Evolutionary conservation across 2,329 filamentous ascomycete species (phyloP), one percentile per base, ranked within the genome.

Genomic region (Aspergillus aculeatinus): DNA sequence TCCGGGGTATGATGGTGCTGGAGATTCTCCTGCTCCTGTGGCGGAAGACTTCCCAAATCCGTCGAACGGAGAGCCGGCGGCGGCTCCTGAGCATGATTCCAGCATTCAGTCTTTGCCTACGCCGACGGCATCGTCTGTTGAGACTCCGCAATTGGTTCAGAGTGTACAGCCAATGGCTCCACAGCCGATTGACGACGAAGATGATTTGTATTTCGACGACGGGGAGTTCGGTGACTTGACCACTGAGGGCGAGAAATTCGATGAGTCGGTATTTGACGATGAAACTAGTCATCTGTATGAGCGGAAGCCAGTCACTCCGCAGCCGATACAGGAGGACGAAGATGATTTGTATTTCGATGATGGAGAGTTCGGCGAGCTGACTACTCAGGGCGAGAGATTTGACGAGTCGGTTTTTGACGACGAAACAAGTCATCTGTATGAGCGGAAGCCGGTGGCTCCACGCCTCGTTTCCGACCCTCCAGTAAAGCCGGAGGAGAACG

Each of bases 391-490:
- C n/a, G 70, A 70, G 31, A 65, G 63, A 1, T 81, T 82, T 63
- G 79, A 82, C 59, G 80, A 82, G 65, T 78, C 78, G 9, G 75
- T 80, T 10, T 80, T 82, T 52, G 80, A 82, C 61, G 79, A 82
- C 60, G 78, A 77, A 44, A 76, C 68, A 11, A 77, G 78, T 55
- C 74, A 78, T 60, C 64, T 80, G 12, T 80, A 79, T 61, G 75
- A 77, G 39, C 68, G 74, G 25, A 77, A 77, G 54, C 64, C 62
- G 39, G 66, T 67, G 23, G 60, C 62, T 27, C 64, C 61, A 21
- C 64, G 60, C 29, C 11, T 53, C 1, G 62, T 60, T 9, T 60
- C 66, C 11, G 54, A 42, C 33, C 50, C 62, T 47, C 57, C 60
- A 7, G 62, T 61, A 16, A 51, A 56, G 9, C 48, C 48, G 23